phyloP scores from a whole-genome alignment of 2,329 filamentous ascomycete species.

The Parastagonospora avenae region DNA sequence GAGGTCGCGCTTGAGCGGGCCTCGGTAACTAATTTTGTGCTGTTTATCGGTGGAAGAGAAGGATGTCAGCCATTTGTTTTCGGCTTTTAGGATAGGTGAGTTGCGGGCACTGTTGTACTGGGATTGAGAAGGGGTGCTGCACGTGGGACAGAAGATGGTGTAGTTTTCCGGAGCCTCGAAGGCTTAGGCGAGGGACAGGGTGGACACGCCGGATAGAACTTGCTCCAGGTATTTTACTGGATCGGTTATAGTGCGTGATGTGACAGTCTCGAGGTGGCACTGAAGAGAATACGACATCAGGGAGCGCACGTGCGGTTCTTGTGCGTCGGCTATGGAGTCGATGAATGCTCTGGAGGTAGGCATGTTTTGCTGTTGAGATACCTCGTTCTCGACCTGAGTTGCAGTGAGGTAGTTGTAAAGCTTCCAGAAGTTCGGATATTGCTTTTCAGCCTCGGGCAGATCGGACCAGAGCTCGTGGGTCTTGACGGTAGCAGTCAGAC shows the following conservation, averaged over 20 bases:
- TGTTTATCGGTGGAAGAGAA: no score
- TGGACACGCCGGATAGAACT: not conserved
- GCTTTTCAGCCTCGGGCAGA: no score
- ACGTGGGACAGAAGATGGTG: not conserved
- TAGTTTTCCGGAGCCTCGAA: not conserved
- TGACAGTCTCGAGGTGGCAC: not conserved
- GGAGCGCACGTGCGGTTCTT: not conserved
- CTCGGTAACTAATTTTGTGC: no score
- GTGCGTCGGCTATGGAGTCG: not conserved
- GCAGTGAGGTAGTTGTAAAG: not conserved
- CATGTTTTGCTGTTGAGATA: not conserved
- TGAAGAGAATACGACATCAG: not conserved
- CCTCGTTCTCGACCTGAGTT: not conserved
- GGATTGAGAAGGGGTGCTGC: not conserved
- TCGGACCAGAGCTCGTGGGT: no score
- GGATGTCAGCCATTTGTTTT: no score
- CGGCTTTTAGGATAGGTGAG: no score
- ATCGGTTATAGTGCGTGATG: not conserved
- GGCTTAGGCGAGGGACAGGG: not conserved
- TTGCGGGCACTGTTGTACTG: no score
- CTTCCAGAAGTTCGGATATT: not conserved
- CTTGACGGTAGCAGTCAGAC: no score
- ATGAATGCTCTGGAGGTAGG: not conserved
- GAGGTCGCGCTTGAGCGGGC: no score
- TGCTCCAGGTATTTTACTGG: slow-evolving; percentile 1